These are phyloP conservation scores for Cercospora sesami DNA, from an alignment of 2,329 filamentous ascomycete species.

Conservation along the genomic window DNA sequence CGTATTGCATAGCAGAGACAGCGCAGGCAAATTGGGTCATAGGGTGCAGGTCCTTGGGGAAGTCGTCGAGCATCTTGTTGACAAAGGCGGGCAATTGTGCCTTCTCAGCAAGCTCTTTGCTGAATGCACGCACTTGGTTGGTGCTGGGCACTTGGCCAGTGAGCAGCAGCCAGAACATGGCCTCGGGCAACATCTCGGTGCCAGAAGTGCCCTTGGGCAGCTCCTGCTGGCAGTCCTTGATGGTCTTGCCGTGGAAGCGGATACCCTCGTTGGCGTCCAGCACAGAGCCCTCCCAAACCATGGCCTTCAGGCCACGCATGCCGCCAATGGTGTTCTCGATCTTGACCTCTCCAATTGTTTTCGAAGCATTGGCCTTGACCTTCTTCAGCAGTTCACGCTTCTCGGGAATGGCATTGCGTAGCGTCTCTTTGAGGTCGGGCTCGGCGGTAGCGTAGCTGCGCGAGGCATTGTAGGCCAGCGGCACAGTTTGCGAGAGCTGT, in stretches of 20 bases:
- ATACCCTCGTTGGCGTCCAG: slow-evolving; percentile 97
- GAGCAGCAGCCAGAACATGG: slow-evolving; percentile 99
- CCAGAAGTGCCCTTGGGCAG: slow-evolving; percentile 89
- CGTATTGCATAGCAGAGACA: slow-evolving; percentile 93
- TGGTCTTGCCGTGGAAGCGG: slow-evolving; percentile 94
- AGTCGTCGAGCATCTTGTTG: slow-evolving; percentile 81
- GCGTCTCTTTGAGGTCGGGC: slow-evolving; percentile 83
- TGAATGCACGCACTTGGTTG: slow-evolving; percentile 77
- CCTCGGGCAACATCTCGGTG: slow-evolving; percentile 96
- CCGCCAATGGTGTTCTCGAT: slow-evolving; percentile 91
- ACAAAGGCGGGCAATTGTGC: slow-evolving; percentile 80
- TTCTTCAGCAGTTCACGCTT: slow-evolving; percentile 93
- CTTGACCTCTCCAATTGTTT: slow-evolving; percentile 87
- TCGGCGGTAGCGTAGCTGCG: slow-evolving; percentile 74
- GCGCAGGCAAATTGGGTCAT: slow-evolving; percentile 98
- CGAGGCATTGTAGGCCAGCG: slow-evolving; percentile 28
- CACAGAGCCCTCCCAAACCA: slow-evolving; percentile 98
- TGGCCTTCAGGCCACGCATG: slow-evolving; percentile 92
- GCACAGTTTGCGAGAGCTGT: slow-evolving; percentile 32
- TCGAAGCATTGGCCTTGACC: slow-evolving; percentile 81
- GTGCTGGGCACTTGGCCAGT: slow-evolving; percentile 88
- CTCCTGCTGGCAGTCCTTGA: slow-evolving; percentile 94
- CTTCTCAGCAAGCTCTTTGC: slow-evolving; percentile 83
- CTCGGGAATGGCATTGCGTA: slow-evolving; percentile 80
- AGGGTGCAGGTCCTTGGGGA: slow-evolving; percentile 87